Percentiles rank a stretch among this genome's conserved stretches.
These are phyloP conservation scores for Hemileccinum rubropunctum DNA, from an alignment of 768 basidiomycete genomes.

Conservation along the genomic window DNA sequence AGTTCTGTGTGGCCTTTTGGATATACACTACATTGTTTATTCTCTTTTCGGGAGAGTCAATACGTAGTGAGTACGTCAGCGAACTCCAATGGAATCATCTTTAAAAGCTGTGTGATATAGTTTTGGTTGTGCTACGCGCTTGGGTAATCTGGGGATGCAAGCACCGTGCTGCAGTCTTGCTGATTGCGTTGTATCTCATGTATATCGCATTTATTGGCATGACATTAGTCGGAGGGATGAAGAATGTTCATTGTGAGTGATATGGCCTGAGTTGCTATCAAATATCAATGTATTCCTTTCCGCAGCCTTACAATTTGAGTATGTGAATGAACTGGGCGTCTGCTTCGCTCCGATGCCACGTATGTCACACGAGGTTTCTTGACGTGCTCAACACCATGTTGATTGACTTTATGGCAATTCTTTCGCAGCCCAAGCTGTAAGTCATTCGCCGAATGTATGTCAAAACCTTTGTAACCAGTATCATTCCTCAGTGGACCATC, in stretches of 20 bases:
- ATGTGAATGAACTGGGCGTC: no score
- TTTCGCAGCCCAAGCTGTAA: not conserved
- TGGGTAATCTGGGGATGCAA: not conserved
- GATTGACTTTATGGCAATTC: not conserved
- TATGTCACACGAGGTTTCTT: not conserved
- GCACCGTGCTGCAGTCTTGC: not conserved
- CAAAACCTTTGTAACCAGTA: not conserved
- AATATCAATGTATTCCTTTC: not conserved
- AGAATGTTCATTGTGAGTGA: not conserved
- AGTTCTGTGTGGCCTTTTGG: not conserved
- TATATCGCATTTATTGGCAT: not conserved
- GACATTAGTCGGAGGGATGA: not conserved
- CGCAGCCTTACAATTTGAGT: no score
- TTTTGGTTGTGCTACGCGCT: conserved; percentile 1
- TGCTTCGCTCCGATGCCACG: no score
- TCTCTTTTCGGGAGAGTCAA: not conserved
- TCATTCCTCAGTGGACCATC: not conserved
- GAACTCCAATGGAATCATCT: not conserved
- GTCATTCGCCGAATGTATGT: not conserved
- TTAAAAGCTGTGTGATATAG: not conserved
- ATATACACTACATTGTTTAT: not conserved
- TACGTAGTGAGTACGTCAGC: not conserved
- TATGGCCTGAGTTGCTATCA: not conserved
- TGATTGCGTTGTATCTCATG: not conserved
- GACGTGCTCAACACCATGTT: not conserved